Evolutionary conservation across 148 eudicot genomes (phyloP), one percentile per base, ranked within the genome.

Genomic region (Cornus kousa): DNA sequence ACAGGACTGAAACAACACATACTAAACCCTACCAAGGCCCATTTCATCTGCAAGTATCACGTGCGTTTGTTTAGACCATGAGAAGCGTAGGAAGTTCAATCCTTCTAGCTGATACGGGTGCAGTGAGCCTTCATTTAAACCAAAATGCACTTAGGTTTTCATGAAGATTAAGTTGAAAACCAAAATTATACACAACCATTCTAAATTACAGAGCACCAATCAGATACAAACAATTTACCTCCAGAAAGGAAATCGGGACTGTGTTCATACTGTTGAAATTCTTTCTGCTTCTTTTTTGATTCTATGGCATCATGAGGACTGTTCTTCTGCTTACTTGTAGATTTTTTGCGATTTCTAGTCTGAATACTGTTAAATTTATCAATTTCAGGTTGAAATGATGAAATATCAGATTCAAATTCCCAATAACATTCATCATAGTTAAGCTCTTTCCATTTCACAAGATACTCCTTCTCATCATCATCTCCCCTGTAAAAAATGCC

Each of bases 71-170:
- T 96, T 96, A 71, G 93, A 88, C 95, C 98, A 96, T 64, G 99
- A 88, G 83, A 86, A 96, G 57, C 99, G 98, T 81, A 96, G 85
- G 87, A 96, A 96, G 80, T 96, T 96, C 91, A 96, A 79, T 77
- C 99, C 99, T 81, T 96, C 99, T 35, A 96, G 97, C 85, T 96
- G 99, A 83, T 96, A 96, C 9, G 98, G 99, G 83, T 96, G 99
- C 81, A 96, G 73, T 22, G 95, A 84, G 69, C 98, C 99, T 96
- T 85, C 88, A 82, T 73, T 72, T 39, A 73, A 70, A 72, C 75
- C 73, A 85, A 46, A 73, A 50, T 59, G 37, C 68, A 68, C 23
- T 72, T 64, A 67, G 33, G n/a, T 72, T 65, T 39, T 66, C n/a
- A 40, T 37, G 35, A 19, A 8, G 37, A 14, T 24, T 55, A 67